Conservation (phyloP, 1,284 basidiomycete species). For the Agroathelia rolfsii region DNA sequence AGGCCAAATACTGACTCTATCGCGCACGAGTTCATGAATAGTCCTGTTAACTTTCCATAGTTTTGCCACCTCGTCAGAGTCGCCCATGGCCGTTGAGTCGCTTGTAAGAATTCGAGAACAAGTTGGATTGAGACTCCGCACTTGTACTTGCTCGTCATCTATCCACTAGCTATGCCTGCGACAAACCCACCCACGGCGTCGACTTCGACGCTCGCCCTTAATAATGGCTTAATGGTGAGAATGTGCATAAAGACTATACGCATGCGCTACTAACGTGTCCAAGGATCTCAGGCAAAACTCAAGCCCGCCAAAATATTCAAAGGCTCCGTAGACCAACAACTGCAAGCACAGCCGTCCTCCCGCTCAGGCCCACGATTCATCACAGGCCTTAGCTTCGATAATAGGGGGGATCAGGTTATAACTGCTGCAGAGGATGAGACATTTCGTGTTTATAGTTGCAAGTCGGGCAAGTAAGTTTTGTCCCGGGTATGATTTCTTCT, state of each 20-base stretch:
- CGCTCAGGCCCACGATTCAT: slow-evolving; percentile 55
- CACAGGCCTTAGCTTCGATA: slow-evolving; percentile 86
- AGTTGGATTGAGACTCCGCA: slow-evolving; percentile 28
- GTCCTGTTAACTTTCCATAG: slow-evolving; percentile 96
- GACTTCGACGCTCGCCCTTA: slow-evolving; percentile 28
- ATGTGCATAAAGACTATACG: background rate
- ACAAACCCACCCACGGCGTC: slow-evolving; percentile 15
- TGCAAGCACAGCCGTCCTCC: slow-evolving; percentile 37
- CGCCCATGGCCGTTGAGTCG: slow-evolving; percentile 39
- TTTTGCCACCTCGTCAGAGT: slow-evolving; percentile 68
- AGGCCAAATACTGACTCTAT: slow-evolving; percentile 52
- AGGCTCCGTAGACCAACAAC: slow-evolving; percentile 53
- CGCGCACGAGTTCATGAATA: slow-evolving; percentile 92
- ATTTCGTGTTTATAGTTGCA: slow-evolving; percentile 82
- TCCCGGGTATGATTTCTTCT: slow-evolving; percentile 13
- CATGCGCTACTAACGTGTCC: background rate
- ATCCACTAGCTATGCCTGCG: slow-evolving; percentile 24
- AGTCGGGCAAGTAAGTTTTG: slow-evolving; percentile 82
- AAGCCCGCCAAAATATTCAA: slow-evolving; percentile 90
- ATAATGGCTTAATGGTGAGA: slow-evolving; percentile 38
- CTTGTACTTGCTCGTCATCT: slow-evolving; percentile 24
- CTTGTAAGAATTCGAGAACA: slow-evolving; percentile 14
- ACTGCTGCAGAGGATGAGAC: slow-evolving; percentile 92
- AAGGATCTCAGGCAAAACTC: slow-evolving; percentile 44
- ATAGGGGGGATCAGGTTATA: slow-evolving; percentile 77